A percentile compares a stretch with the other conserved stretches of the same genome.
Evolutionary conservation across 129 eudicot genomes (phyloP).

Genomic region (Daucus carota): DH1_v3.0 NC_030384.2:33273001-33273500

Average conservation of each 20-base stretch:
- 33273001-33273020: too few relatives aligned
- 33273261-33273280: neutral
- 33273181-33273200: neutral
- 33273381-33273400: neutral
- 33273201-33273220: neutral
- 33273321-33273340: neutral
- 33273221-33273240: neutral
- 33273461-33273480: slow-evolving; percentile 8
- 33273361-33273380: neutral
- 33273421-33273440: neutral
- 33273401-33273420: neutral
- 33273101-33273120: neutral
- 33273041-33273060: too few relatives aligned
- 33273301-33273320: neutral
- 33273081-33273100: neutral
- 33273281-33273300: neutral
- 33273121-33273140: neutral
- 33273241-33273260: neutral
- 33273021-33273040: too few relatives aligned
- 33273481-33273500: slow-evolving; percentile 17
- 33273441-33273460: slow-evolving; percentile 10
- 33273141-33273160: neutral
- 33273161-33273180: neutral
- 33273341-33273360: neutral
- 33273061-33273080: neutral